Conservation (phyloP, 208 protist species). For the Strigomonas culicis region DNA sequence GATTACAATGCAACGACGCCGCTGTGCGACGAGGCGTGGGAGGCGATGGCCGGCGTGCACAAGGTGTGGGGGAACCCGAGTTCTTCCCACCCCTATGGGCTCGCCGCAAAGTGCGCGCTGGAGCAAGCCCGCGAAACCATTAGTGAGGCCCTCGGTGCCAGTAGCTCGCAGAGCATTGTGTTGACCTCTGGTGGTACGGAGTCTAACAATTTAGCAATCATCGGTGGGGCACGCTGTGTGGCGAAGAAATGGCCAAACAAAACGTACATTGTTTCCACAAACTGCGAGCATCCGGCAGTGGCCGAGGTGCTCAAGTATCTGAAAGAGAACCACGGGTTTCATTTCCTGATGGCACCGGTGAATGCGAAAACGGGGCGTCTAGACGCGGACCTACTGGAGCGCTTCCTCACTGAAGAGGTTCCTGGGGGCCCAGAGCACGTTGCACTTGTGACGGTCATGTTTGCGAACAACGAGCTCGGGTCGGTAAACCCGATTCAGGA, state of each 20-base stretch:
- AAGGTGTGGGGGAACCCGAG: slow-evolving; percentile 90
- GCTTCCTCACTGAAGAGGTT: slow-evolving; percentile 20
- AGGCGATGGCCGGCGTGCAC: slow-evolving; percentile 49
- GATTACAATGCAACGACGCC: slow-evolving; percentile 94
- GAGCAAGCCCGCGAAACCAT: slow-evolving; percentile 66
- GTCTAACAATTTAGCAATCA: slow-evolving; percentile 92
- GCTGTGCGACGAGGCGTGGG: slow-evolving; percentile 78
- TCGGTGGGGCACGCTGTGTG: slow-evolving; percentile 44
- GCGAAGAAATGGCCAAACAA: slow-evolving; percentile 23
- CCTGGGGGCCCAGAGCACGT: slow-evolving; percentile 38
- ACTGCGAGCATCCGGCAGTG: slow-evolving; percentile 86
- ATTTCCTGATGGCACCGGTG: slow-evolving; percentile 38
- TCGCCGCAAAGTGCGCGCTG: slow-evolving; percentile 79
- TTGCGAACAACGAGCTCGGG: slow-evolving; percentile 96
- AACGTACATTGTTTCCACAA: slow-evolving; percentile 63
- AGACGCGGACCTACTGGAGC: slow-evolving; percentile 23
- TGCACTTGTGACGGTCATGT: slow-evolving; percentile 93
- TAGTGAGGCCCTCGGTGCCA: slow-evolving; percentile 37
- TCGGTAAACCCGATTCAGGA: slow-evolving; percentile 88
- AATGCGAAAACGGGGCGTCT: slow-evolving; percentile 33
- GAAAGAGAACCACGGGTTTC: slow-evolving; percentile 12
- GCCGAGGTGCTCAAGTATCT: slow-evolving; percentile 70
- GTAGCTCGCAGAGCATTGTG: slow-evolving; percentile 54
- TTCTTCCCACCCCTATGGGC: slow-evolving; percentile 79
- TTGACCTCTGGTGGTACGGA: slow-evolving; percentile 95